A percentile compares a stretch with the other conserved stretches of the same genome.
phyloP scores from a whole-genome alignment of 257 asterid genomes.

The Primulina tabacum region DNA sequence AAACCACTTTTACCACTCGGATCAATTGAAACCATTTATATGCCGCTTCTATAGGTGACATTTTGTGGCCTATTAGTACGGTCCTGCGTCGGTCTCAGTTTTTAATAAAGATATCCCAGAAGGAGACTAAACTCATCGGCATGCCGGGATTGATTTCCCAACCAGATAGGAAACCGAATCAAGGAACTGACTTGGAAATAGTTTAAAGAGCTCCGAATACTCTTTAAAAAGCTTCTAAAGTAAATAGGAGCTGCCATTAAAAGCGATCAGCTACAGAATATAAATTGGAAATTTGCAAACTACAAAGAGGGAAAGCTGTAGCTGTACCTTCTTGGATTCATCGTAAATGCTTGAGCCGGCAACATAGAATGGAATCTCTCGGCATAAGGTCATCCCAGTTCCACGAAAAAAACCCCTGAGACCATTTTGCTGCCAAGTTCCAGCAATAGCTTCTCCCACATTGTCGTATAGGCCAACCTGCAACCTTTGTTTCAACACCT shows the following conservation, averaged over 20 bases:
- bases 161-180: too few species aligned
- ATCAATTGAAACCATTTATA: neutral
- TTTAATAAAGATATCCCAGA: too few species aligned
- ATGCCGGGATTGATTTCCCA: too few species aligned
- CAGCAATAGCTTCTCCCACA: conserved; percentile 76
- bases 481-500: conserved; percentile 85
- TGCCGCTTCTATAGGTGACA: too few species aligned
- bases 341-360: conserved; percentile 95
- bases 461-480: conserved; percentile 83
- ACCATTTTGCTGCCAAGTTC: conserved; percentile 90
- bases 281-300: neutral
- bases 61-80: too few species aligned
- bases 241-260: neutral
- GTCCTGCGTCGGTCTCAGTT: too few species aligned
- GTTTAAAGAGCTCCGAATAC: too few species aligned
- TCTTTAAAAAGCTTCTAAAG: too few species aligned
- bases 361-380: conserved; percentile 92
- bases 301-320: neutral
- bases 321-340: conserved; percentile 80
- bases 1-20: neutral
- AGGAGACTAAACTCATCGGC: too few species aligned
- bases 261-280: neutral
- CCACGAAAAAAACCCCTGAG: conserved; percentile 89
- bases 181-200: too few species aligned
- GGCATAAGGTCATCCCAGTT: conserved; percentile 90